Evolutionary conservation across 1,284 basidiomycete species (phyloP).

Genomic region (Cerioporus squamosus): DNA sequence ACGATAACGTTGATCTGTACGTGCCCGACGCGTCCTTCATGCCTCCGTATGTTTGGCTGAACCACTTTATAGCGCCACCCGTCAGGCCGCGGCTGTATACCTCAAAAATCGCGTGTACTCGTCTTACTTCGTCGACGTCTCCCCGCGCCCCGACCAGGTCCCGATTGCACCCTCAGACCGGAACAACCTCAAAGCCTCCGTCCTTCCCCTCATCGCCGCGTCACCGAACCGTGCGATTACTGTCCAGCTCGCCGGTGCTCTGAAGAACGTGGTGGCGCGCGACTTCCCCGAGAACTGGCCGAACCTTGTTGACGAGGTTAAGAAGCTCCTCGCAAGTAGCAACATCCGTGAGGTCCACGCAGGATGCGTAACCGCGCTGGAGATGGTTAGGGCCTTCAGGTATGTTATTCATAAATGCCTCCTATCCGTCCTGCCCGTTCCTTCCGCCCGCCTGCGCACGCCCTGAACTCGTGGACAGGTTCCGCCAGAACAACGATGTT

Average conservation of each 20-base stretch:
- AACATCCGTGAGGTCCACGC: conserved; percentile 76
- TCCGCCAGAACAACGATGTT: conserved; percentile 63
- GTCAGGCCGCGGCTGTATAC: conserved; percentile 82
- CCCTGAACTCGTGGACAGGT: conserved; percentile 44
- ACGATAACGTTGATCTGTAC: conserved; percentile 77
- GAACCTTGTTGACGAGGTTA: conserved; percentile 62
- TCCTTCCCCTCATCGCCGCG: conserved; percentile 70
- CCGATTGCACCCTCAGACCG: conserved; percentile 71
- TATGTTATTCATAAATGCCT: conserved; percentile 26
- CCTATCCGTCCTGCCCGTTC: too few relatives aligned
- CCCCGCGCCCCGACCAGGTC: conserved; percentile 57
- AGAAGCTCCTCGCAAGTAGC: conserved; percentile 62
- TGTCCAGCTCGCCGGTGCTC: conserved; percentile 70
- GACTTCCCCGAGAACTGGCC: conserved; percentile 84
- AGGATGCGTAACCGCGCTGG: conserved; percentile 75
- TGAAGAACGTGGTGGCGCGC: conserved; percentile 71
- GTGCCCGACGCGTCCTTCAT: conserved; percentile 49
- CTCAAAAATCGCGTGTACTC: conserved; percentile 83
- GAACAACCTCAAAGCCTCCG: conserved; percentile 64
- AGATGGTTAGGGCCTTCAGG: conserved; percentile 77
- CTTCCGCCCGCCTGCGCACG: too few relatives aligned
- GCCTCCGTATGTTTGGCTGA: conserved; percentile 10
- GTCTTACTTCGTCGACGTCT: conserved; percentile 57
- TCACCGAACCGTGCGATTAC: conserved; percentile 72
- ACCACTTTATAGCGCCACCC: conserved; percentile 58